Evolutionary conservation across 225 moss, liverwort and hornwort genomes (phyloP).

Genomic region (Lunularia cruciata): DNA sequence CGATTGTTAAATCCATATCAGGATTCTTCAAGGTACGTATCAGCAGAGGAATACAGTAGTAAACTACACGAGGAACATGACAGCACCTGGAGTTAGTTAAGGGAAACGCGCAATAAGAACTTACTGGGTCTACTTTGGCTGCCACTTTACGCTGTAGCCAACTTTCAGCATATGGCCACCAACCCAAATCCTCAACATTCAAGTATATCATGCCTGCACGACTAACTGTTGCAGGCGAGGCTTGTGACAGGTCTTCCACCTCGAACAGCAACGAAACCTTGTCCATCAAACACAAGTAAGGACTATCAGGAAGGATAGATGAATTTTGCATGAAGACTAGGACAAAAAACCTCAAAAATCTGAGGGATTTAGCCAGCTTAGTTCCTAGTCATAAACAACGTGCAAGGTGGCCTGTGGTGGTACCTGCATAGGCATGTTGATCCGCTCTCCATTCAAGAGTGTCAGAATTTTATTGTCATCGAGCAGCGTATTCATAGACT

Average conservation of each 20-base stretch:
- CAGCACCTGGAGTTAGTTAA: too few species aligned
- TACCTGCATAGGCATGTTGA: slow-evolving; percentile 75
- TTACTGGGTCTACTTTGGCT: slow-evolving; percentile 56
- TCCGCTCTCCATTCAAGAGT: slow-evolving; percentile 73
- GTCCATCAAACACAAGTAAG: slow-evolving; percentile 2
- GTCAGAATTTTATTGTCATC: slow-evolving; percentile 87
- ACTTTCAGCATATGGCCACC: slow-evolving; percentile 85
- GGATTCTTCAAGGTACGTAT: too few species aligned
- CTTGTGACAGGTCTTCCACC: slow-evolving; percentile 83
- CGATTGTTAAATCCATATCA: too few species aligned
- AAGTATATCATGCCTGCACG: slow-evolving; percentile 83
- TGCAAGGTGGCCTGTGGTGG: background rate
- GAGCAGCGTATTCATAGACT: slow-evolving; percentile 79
- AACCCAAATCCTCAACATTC: slow-evolving; percentile 65
- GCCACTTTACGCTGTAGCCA: slow-evolving; percentile 66
- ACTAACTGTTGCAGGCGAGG: slow-evolving; percentile 81
- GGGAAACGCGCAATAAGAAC: background rate
- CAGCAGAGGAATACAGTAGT: too few species aligned
- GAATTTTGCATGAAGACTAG: too few species aligned
- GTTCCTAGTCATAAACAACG: too few species aligned
- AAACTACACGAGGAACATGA: too few species aligned
- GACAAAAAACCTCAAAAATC: too few species aligned
- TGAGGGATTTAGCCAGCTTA: too few species aligned
- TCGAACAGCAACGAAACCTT: slow-evolving; percentile 75
- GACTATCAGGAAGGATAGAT: too few species aligned